Percentiles rank a stretch among this genome's conserved stretches.
Conservation (phyloP, 2,329 filamentous ascomycete species). For the Coleophoma cylindrospora region DNA sequence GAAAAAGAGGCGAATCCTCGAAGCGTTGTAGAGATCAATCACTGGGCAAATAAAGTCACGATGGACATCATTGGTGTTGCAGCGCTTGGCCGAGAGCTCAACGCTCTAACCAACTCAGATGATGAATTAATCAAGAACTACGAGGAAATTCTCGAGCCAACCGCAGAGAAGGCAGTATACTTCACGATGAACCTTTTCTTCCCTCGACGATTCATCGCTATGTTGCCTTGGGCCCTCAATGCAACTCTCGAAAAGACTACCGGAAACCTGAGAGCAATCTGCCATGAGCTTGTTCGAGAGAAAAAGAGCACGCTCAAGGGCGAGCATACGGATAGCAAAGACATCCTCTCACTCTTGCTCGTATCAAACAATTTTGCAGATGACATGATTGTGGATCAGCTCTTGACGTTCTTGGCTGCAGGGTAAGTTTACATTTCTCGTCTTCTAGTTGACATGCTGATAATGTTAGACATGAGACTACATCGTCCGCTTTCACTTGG, state of each 20-base stretch:
- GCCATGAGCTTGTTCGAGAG: slow-evolving; percentile 59
- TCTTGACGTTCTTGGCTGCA: slow-evolving; percentile 83
- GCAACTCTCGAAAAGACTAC: slow-evolving; percentile 50
- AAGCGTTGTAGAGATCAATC: slow-evolving; percentile 48
- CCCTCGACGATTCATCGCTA: slow-evolving; percentile 51
- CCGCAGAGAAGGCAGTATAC: slow-evolving; percentile 45
- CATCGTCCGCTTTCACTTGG: slow-evolving; percentile 69
- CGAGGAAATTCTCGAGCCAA: slow-evolving; percentile 45
- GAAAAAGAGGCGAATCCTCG: slow-evolving; percentile 21
- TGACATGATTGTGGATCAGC: slow-evolving; percentile 73
- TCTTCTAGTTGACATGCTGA: neutral
- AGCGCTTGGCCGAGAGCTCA: slow-evolving; percentile 67
- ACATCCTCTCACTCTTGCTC: slow-evolving; percentile 76
- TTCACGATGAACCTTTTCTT: slow-evolving; percentile 56
- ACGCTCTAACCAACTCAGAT: slow-evolving; percentile 53
- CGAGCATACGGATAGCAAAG: slow-evolving; percentile 46
- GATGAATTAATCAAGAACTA: slow-evolving; percentile 56
- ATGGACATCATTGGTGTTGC: slow-evolving; percentile 71
- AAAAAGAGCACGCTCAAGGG: slow-evolving; percentile 54
- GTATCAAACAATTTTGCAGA: slow-evolving; percentile 71
- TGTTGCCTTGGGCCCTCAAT: slow-evolving; percentile 67
- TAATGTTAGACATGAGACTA: slow-evolving; percentile 65
- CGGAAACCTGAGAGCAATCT: slow-evolving; percentile 55
- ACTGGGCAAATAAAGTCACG: slow-evolving; percentile 62
- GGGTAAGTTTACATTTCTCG: slow-evolving; percentile 34